These are phyloP conservation scores for Salix caprea DNA, from an alignment of 345 rosid species.

Conservation along the genomic window DNA sequence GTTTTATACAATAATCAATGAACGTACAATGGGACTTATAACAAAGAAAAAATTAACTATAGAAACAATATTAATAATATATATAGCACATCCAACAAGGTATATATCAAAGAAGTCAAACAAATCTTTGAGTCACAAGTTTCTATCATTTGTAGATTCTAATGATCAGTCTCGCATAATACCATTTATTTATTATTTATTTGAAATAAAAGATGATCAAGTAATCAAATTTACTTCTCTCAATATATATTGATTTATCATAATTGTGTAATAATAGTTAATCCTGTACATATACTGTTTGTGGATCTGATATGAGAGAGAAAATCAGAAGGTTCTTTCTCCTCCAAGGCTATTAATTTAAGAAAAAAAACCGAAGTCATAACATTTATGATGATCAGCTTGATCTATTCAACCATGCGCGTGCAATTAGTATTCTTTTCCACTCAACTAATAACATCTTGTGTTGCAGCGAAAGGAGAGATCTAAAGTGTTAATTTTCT, in stretches of 20 bases:
- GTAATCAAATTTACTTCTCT: background rate
- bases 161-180: background rate
- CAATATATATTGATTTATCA: background rate
- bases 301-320: background rate
- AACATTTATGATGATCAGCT: background rate
- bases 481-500: background rate
- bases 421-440: background rate
- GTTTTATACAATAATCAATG: no score
- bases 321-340: constrained; percentile 4
- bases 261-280: background rate
- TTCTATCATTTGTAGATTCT: no score
- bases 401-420: background rate
- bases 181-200: no score
- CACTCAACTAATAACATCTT: background rate
- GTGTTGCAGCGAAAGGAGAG: background rate
- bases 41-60: no score
- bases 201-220: background rate
- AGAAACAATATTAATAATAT: no score
- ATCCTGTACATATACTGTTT: background rate
- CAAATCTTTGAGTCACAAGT: background rate
- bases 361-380: background rate
- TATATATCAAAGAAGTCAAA: no score
- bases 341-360: background rate
- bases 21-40: no score
- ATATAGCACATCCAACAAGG: no score